A percentile compares a stretch with the other conserved stretches of the same genome.
Evolutionary conservation across 257 asterid genomes (phyloP).

Genomic region (Striga asiatica): DNA sequence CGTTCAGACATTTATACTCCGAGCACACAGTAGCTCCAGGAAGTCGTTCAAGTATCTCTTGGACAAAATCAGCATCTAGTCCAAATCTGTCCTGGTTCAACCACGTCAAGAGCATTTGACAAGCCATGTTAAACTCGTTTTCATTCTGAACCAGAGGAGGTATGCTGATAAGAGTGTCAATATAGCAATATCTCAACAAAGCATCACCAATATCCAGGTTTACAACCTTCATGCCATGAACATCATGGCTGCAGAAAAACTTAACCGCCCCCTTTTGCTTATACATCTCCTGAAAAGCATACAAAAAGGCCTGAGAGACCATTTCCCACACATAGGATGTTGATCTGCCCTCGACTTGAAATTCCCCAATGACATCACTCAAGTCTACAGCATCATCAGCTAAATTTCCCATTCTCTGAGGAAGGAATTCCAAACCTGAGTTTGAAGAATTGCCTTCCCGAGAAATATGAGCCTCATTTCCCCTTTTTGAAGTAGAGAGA

Average conservation of each 20-base stretch:
- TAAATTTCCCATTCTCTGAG: conserved; percentile 24
- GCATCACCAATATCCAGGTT: conserved; percentile 28
- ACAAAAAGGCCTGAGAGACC: conserved; percentile 40
- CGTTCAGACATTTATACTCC: conserved; percentile 40
- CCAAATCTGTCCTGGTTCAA: conserved; percentile 76
- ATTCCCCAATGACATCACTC: conserved; percentile 53
- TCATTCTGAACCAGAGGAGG: conserved; percentile 40
- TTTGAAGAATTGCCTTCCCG: conserved; percentile 27
- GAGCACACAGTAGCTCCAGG: conserved; percentile 62
- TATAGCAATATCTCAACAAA: conserved; percentile 50
- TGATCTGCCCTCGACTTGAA: conserved; percentile 63
- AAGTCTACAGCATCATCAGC: conserved; percentile 21
- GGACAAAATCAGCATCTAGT: conserved; percentile 69
- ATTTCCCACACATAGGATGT: conserved; percentile 66
- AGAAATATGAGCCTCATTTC: conserved; percentile 21
- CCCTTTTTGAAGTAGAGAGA: conserved; percentile 26
- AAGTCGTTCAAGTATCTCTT: conserved; percentile 76
- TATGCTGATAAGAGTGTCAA: conserved; percentile 26
- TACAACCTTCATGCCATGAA: conserved; percentile 20
- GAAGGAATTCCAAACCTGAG: conserved; percentile 22
- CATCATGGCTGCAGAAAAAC: conserved; percentile 60
- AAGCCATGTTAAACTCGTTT: conserved; percentile 35
- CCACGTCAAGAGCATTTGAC: conserved; percentile 58
- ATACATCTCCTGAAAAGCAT: conserved; percentile 36
- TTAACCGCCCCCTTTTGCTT: conserved; percentile 52